Percentiles rank a stretch among this genome's conserved stretches.
phyloP scores from a whole-genome alignment of 345 rosid genomes.

The Erysimum cheiranthoides region DNA sequence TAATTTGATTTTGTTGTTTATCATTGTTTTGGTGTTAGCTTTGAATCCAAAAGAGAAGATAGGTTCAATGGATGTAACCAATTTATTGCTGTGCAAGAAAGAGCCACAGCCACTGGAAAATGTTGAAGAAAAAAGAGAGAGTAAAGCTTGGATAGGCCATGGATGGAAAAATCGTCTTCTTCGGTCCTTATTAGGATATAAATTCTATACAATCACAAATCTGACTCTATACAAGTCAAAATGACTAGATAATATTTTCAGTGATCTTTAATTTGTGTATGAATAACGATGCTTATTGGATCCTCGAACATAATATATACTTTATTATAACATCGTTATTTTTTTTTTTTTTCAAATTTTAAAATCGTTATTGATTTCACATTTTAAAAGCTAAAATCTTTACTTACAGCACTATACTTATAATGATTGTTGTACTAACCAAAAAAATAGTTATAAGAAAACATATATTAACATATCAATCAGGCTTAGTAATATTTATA shows the following conservation, averaged over 20 bases:
- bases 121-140: conserved; percentile 3
- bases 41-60: conserved; percentile 34
- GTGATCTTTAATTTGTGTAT: not conserved
- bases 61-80: conserved; percentile 27
- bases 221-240: not conserved
- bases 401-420: no score
- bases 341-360: no score
- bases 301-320: no score
- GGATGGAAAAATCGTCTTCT: conserved; percentile 34
- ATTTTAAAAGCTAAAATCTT: no score
- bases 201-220: not conserved
- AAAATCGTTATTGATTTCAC: no score
- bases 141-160: conserved; percentile 11
- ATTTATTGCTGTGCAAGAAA: conserved; percentile 33
- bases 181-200: conserved; percentile 5
- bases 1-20: not conserved
- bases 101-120: not conserved
- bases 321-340: no score
- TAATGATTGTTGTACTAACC: no score
- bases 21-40: conserved; percentile 30
- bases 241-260: not conserved
- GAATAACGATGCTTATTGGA: not conserved
- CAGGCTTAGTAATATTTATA: no score
- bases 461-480: no score
- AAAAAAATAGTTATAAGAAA: no score